These are phyloP conservation scores for Penicillium crustosum DNA, from an alignment of 2,329 filamentous ascomycete species.

Conservation along the genomic window DNA sequence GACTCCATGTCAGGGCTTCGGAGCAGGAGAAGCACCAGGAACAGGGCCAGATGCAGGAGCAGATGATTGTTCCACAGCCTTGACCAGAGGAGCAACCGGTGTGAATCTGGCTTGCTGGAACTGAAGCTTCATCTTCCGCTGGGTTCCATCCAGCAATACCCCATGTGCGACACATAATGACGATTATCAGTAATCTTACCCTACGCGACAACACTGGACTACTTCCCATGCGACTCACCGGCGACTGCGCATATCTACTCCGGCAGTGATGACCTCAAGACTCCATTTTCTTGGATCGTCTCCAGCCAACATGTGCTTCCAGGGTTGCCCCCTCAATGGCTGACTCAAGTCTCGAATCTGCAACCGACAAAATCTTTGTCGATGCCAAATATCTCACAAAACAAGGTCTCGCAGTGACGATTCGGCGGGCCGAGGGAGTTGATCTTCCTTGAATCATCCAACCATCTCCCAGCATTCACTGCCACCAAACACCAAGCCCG, in stretches of 20 bases:
- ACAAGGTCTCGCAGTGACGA: neutral
- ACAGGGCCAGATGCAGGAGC: neutral
- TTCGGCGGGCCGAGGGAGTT: neutral
- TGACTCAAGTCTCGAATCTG: neutral
- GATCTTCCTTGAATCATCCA: neutral
- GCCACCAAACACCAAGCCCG: neutral
- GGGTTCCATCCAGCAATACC: conserved; percentile 1
- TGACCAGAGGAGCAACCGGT: neutral
- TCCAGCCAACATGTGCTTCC: neutral
- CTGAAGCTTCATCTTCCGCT: neutral
- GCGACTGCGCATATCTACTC: neutral
- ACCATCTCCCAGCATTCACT: neutral
- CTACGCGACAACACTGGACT: conserved; percentile 1
- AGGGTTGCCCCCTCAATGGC: neutral
- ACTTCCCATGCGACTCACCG: neutral
- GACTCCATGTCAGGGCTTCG: conserved; percentile 21
- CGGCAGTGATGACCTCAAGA: neutral
- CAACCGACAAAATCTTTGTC: neutral
- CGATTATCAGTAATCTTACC: neutral
- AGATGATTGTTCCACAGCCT: neutral
- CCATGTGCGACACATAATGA: neutral
- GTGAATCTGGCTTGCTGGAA: conserved; percentile 6
- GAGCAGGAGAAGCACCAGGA: conserved; percentile 16
- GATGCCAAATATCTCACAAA: neutral
- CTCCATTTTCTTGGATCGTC: neutral